A percentile compares a stretch with the other conserved stretches of the same genome.
These are phyloP conservation scores for Chaetomium sp. DNA, from an alignment of 2,329 filamentous ascomycete species.

Conservation along the genomic window DNA sequence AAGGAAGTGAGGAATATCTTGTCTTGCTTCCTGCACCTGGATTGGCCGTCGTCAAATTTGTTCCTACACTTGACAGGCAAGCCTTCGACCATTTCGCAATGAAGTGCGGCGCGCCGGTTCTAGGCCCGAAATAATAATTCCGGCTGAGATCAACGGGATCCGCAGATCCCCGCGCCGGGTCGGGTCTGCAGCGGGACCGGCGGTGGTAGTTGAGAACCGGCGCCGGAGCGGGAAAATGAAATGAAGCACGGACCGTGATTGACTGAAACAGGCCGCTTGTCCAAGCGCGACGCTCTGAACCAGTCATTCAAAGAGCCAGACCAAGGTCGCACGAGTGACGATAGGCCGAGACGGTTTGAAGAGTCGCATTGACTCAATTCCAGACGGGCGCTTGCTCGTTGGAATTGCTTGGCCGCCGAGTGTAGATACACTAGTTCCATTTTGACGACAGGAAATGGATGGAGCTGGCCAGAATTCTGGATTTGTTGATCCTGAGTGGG, in stretches of 20 bases:
- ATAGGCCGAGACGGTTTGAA: neutral
- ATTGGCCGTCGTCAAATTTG: no score
- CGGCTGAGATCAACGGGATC: neutral
- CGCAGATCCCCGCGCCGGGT: neutral
- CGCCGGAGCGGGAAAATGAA: neutral
- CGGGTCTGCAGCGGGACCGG: neutral
- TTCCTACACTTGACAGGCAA: no score
- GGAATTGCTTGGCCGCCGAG: neutral
- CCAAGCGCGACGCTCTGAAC: neutral
- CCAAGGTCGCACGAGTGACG: neutral
- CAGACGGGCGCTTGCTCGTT: constrained; percentile 4
- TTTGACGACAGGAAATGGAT: neutral
- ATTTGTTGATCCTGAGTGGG: constrained; percentile 3
- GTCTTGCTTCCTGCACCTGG: no score
- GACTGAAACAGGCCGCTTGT: neutral
- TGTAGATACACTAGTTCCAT: no score
- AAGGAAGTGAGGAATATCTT: no score
- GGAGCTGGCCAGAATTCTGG: neutral
- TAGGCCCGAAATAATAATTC: neutral
- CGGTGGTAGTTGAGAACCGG: neutral
- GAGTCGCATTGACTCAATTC: neutral
- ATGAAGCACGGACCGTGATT: neutral
- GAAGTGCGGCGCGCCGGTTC: neutral
- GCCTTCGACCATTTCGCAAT: no score
- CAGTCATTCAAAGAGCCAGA: neutral